Conservation (phyloP, 2,329 filamentous ascomycete genomes). For the Emergomyces orientalis region DNA sequence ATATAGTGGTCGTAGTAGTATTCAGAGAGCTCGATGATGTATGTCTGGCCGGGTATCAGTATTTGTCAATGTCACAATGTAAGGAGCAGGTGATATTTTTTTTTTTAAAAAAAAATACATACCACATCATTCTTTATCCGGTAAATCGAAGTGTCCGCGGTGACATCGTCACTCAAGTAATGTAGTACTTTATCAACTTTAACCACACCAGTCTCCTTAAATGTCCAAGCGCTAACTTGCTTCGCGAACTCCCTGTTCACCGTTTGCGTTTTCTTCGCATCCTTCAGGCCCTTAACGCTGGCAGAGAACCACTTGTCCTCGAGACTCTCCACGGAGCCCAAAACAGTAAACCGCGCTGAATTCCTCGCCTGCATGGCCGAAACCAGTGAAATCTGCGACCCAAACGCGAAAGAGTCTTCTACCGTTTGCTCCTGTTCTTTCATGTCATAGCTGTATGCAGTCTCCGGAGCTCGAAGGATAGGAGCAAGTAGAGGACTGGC, state of each 20-base stretch:
- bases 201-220: conserved; percentile 85
- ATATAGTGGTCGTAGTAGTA: conserved; percentile 64
- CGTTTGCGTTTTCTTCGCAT: conserved; percentile 52
- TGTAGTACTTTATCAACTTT: conserved; percentile 78
- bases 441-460: conserved; percentile 87
- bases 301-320: conserved; percentile 83
- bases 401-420: conserved; percentile 78
- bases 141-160: conserved; percentile 70
- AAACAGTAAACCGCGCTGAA: conserved; percentile 75
- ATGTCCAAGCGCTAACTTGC: conserved; percentile 85
- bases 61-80: conserved; percentile 19
- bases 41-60: conserved; percentile 49
- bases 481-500: conserved; percentile 67
- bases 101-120: too few relatives aligned
- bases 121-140: conserved; percentile 95
- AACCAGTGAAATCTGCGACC: conserved; percentile 74
- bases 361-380: conserved; percentile 85
- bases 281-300: conserved; percentile 52
- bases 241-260: conserved; percentile 79
- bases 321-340: conserved; percentile 80
- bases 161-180: conserved; percentile 49
- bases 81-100: conserved; percentile 1
- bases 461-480: conserved; percentile 70
- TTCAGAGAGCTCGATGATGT: conserved; percentile 81
- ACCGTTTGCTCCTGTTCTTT: conserved; percentile 67